Evolutionary conservation across 805 yeast species (phyloP), one percentile per base, ranked within the genome.

Genomic region (Spathaspora sp.): DNA sequence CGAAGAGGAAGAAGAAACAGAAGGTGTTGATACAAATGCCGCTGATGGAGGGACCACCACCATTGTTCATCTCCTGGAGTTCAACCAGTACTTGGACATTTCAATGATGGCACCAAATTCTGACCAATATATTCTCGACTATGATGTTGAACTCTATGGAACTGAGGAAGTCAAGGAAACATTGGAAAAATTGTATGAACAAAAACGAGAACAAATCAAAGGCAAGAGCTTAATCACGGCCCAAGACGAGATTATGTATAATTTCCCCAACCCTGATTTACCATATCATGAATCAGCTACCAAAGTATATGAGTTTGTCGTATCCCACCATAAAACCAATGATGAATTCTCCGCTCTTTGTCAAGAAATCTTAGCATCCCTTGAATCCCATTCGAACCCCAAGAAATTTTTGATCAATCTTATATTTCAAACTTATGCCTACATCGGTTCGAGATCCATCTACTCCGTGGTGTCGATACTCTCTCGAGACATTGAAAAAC

Each of bases 381-480:
- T 54, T 17, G 49, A 55, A 12, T 55, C 49, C n/a, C 55, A 55
- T 40, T 47, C 55, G 7, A 56, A 67, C 46, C 52, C 55, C 14
- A 67, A 63, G 29, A 57, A 58, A 51, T 68, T 86, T 50, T 65
- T 85, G 38, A 72, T 87, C 16, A 80, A 86, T 28, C 69, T 88
- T 14, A 67, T 90, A 12, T 77, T 86, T 60, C 93, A 89, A 61
- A 76, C 86, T 0, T 77, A 89, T 48, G 87, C 93, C 45, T 85
- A 85, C 58, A 85, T 90, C 52, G 97, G 98, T 12, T 86, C 90
- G 46, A 80, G 97, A 63, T 92, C 97, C 0, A 78, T 92, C 43
- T 89, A 72, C 57, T 74, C 79, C 1, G 75, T 72, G 31, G 76
- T 74, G 12, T 67, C 73, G 54, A 67, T 74, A 26, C 57, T 74